Evolutionary conservation across 331 rosid genomes (phyloP), one percentile per base, ranked within the genome.

Genomic region (Acacia concinna): DNA sequence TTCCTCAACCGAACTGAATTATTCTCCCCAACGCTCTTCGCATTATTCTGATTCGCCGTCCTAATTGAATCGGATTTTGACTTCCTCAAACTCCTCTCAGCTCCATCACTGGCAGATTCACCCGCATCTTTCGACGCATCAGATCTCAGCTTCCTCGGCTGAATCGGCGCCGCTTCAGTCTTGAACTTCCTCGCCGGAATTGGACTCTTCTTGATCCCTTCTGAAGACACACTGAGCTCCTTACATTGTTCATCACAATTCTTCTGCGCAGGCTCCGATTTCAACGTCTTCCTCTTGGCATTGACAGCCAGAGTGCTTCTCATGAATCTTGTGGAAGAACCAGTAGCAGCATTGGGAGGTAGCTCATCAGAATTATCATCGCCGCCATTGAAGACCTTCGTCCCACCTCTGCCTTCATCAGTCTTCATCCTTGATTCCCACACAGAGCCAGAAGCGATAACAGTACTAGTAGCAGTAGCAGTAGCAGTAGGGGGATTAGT

Each of bases 221-320:
- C 90, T 30, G 84, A 84, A 31, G 87, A 85, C 32, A 70, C 72
- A 67, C 74, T 81, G 35, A 77, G 60, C 43, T 85, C 92, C 82
- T 84, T 85, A 43, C 81, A 46, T 79, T 79, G 89, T 54, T 91
- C 90, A 27, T 82, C 91, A 17, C 64, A 77, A 68, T 44, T 88
- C 84, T 65, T 86, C 56, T 0, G 35, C 17, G 7, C 8, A 1
- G 73, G 25, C 31, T 79, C 95, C 11, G 97, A 86, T 81, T 87
- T 95, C 96, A 93, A 86, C 2, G 92, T 83, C 88, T 90, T 96
- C 32, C 96, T 91, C 90, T 88, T 92, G 38, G 86, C 94, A 46
- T 76, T 79, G 4, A 64, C 75, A 35, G 75, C 71, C 23, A 38
- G 85, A 70, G 54, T 83, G 21, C 47, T 69, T 74, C 85, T 89